These are phyloP conservation scores for Melampsora americana DNA, from an alignment of 1,284 basidiomycete species.

Conservation along the genomic window DNA sequence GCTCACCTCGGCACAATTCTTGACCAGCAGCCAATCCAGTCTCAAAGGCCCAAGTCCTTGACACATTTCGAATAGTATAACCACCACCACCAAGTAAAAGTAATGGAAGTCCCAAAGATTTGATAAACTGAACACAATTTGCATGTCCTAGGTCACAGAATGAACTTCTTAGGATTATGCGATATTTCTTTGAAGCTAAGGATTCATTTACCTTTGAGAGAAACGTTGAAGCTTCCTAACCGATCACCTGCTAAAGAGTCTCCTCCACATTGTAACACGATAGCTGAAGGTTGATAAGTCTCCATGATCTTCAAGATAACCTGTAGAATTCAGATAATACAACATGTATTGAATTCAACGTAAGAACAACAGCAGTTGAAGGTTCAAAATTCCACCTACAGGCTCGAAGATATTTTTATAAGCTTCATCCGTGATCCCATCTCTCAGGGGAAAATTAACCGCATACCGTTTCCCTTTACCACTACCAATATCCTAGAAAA, in stretches of 20 bases:
- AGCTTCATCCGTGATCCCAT: conserved; percentile 92
- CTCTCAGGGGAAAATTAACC: conserved; percentile 89
- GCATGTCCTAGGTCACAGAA: conserved; percentile 66
- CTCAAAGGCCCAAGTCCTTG: conserved; percentile 95
- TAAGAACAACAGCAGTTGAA: background rate
- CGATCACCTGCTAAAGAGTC: conserved; percentile 97
- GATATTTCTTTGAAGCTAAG: background rate
- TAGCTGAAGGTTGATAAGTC: conserved; percentile 88
- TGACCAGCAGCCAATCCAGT: conserved; percentile 95
- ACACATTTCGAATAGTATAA: conserved; percentile 98
- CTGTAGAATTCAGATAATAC: conserved; percentile 56
- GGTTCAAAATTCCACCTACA: conserved; percentile 59
- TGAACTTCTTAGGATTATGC: background rate
- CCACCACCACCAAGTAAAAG: conserved; percentile 93
- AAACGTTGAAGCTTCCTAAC: conserved; percentile 91
- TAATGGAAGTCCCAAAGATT: conserved; percentile 89
- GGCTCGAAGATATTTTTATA: conserved; percentile 96
- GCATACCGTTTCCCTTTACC: conserved; percentile 62
- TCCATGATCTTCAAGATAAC: conserved; percentile 94
- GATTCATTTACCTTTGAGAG: conserved; percentile 74
- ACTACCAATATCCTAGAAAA: conserved; percentile 38
- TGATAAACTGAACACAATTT: conserved; percentile 94
- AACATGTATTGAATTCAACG: background rate
- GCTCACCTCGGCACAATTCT: conserved; percentile 75
- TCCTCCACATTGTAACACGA: conserved; percentile 97